Evolutionary conservation across 202 grass and related monocot species (phyloP), one percentile per base, ranked within the genome.

Genomic region (Digitaria exilis): DNA sequence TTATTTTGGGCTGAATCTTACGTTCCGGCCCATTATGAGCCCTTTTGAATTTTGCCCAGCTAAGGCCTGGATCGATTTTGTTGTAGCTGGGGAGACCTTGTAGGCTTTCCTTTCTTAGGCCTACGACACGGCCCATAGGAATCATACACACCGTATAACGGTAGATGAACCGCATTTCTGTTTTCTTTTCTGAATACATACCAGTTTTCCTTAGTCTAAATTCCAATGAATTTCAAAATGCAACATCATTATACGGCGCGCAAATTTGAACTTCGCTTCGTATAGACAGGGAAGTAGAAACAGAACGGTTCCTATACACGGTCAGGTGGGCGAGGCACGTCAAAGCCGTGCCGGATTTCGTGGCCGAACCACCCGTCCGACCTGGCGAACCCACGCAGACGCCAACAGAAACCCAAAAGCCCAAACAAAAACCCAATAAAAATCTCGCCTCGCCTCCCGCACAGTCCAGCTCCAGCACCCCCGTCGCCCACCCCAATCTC

Each of bases 341-440:
- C 35, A 16, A 61, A 45, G 35, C 18, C 12, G 12, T 25, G 71
- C 21, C 15, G 21, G 18, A 0, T 26, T 59, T 77, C 74, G n/a
- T 43, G 37, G 37, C 35, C 17, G 19, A 67, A 71, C 52, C 39
- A 45, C 2, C 52, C 39, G 66, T 46, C 78, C 28, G 59, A 62
- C 12, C 28, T 72, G 79, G 25, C 67, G 37, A 4, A 52, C 45
- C 60, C 8, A 37, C 39, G 9, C 65, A 43, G 22, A 56, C 7
- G 57, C 71, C 71, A 52, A 45, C 55, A 65, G 46, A 65, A 82
- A 62, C 68, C 68, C 42, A 54, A 72, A 88, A 49, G 54, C 55
- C 67, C 25, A 66, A 78, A 82, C 56, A 85, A 75, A 86, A 89
- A 78, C 73, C 73, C 74, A 83, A 80, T 70, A 82, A 78, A 78